Evolutionary conservation across 306 rosid genomes (phyloP), one percentile per base, ranked within the genome.

Genomic region (Pachyrhizus erosus): DNA sequence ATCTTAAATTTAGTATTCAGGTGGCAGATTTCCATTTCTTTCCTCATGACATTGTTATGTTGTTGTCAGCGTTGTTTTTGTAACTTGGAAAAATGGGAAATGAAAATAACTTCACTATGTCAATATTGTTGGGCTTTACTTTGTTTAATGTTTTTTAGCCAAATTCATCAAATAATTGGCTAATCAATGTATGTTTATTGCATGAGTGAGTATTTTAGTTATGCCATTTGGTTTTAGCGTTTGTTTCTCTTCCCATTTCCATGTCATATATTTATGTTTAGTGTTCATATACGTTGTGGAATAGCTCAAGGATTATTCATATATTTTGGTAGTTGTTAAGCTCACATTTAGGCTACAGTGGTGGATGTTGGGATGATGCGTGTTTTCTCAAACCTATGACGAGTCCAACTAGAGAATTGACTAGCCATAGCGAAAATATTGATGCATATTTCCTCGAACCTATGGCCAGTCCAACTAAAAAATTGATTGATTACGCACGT

Each of bases 401-500:
- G 64, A 33, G 84, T 82, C 78, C 78, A 76, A 81, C 71, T 46
- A 78, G 78, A 88, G 83, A 84, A 15, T 62, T 27, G 49, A 49
- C 84, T 18, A 60, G 76, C 73, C 77, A 55, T 48, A 61, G 33
- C 48, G 45, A 84, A 57, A 73, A 58, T 67, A 68, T 77, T n/a
- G n/a, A n/a, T n/a, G 83, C 58, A 51, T 37, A 55, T 79, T 83
- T 77, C 71, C 71, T 51, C 79, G 12, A 74, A 82, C 42, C 40
- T 29, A 77, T 87, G 84, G 83, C 66, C 65, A 33, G 84, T 82
- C 78, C 78, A 76, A 81, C 71, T 46, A 78, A 76, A 88, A 82
- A 84, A 15, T 62, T 27, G 49, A 49, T n/a, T n/a, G n/a, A n/a
- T n/a, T n/a, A n/a, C n/a, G n/a, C n/a, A n/a, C n/a, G n/a, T n/a